Base-by-base conservation (phyloP, 2,329 filamentous ascomycete genomes). In the Monilinia fructicola region DNA sequence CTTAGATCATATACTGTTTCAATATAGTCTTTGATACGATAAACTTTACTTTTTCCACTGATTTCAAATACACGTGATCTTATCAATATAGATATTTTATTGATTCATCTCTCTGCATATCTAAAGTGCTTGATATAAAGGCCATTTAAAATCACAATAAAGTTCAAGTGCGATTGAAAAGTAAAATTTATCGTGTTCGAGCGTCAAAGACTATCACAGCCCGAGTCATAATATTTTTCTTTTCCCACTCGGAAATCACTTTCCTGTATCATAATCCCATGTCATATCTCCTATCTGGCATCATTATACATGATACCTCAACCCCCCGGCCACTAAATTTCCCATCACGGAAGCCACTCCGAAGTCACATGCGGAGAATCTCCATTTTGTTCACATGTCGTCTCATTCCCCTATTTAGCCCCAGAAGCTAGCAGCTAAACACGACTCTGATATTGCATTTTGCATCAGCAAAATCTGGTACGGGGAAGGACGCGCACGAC, bases 401-500 rank as follows among this genome's bases (percentile, higher is more conserved):
- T 59, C 40, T 31, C 42, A 59, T n/a, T 31, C 28, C 4, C 40
- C 55, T 31, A 53, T 31, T 53, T 21, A 53, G 26, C 26, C 23
- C 26, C 31, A 7, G 31, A 35, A 7, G 31, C 31, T 35, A 53
- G 28, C 10, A 59, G 26, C 18, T 26, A 31, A 59, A 28, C 40
- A 59, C 35, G n/a, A 42, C 42, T 56, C 21, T 7, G n/a, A 21
- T 35, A 48, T 59, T n/a, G 31, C 12, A 35, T 46, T 10, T 7
- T 59, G 16, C 42, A 59, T 26, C 26, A 23, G 42, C 14, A 59
- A 7, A 50, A 18, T 38, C 44, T 38, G 44, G 28, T 23, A 60
- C 28, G 21, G 28, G 56, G 56, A 50, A 60, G 28, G 21, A 60
- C 56, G 44, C 56, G 56, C 28, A 50, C n/a, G 56, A 50, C 21